These are phyloP conservation scores for Trichoderma atrobrunneum DNA, from an alignment of 2,329 filamentous ascomycete species.

Conservation along the genomic window DNA sequence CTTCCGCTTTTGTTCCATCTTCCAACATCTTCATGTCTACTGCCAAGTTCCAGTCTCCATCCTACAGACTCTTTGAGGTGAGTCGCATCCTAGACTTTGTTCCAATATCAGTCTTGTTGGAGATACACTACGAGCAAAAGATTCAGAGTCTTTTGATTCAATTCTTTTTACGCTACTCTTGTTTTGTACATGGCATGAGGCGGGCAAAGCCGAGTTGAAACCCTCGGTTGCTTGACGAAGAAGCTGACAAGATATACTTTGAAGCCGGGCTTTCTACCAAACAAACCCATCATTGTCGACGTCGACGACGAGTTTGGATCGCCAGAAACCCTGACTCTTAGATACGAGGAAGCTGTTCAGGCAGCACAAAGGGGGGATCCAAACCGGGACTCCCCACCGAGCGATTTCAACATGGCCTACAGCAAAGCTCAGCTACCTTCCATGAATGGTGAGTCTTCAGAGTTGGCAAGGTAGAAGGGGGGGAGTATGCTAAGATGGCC, in stretches of 20 bases:
- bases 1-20: slow-evolving; percentile 32
- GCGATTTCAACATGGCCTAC: slow-evolving; percentile 48
- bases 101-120: slow-evolving; percentile 24
- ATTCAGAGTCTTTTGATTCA: neutral
- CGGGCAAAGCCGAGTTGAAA: neutral
- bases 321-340: slow-evolving; percentile 54
- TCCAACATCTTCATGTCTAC: slow-evolving; percentile 55
- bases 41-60: slow-evolving; percentile 53
- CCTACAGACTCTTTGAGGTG: slow-evolving; percentile 60
- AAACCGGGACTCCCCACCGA: slow-evolving; percentile 54
- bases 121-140: neutral
- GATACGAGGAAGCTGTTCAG: slow-evolving; percentile 55
- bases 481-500: neutral
- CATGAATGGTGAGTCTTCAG: slow-evolving; percentile 69
- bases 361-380: slow-evolving; percentile 53
- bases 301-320: slow-evolving; percentile 56
- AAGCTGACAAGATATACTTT: slow-evolving; percentile 26
- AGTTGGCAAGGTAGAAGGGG: neutral
- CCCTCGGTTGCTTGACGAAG: slow-evolving; percentile 22
- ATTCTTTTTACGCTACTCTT: neutral
- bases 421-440: slow-evolving; percentile 76
- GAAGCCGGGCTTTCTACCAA: slow-evolving; percentile 53
- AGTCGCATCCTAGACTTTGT: slow-evolving; percentile 42
- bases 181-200: neutral
- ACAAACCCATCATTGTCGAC: slow-evolving; percentile 55